Base-by-base conservation (phyloP, 257 asterid species). In the Solanum peruvianum region DNA sequence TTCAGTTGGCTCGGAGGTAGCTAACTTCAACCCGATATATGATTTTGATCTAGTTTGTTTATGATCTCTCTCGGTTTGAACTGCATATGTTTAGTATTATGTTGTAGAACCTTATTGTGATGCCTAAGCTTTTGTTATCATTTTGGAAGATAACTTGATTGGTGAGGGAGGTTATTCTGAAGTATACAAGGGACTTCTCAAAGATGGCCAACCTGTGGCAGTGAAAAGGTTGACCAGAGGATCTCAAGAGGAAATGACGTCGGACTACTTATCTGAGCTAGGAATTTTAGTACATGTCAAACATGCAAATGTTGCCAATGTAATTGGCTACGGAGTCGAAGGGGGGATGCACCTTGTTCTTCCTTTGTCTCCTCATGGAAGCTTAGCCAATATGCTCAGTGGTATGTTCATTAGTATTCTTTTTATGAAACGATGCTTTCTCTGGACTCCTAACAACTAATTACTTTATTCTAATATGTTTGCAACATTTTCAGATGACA, bases 261-360 rank as follows among this genome's bases (percentile, higher is more conserved):
- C 98, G 0, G 99, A 97, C 84, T 97, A 94, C 87, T 93, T 97
- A 86, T 91, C 98, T 3, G 99, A 97, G 93, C 97, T 97, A 13
- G 99, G 99, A 33, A 97, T 97, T 84, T 90, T 97, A 87, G 99
- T 96, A 29, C 99, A 97, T 86, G 99, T 96, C 60, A 93, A 94
- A 87, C 98, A 97, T 89, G 98, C 98, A 12, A 93, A 97, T 90
- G 94, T 97, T 87, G 91, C 99, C 35, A 92, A 88, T 77, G 97
- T 96, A 67, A 94, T 97, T 64, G 99, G 99, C 37, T 97, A 96
- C 85, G 98, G 99, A 29, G 98, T 97, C 29, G 99, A 97, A 91
- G 99, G 98, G 66, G 99, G 99, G 76, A 95, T 97, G 99, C 99
- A 96, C 89, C 98, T 97, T 86, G 97, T 97, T 88, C 98, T 97